These are phyloP conservation scores for Aspergillus aculeatus DNA, from an alignment of 2,329 filamentous ascomycete genomes.

Conservation along the genomic window DNA sequence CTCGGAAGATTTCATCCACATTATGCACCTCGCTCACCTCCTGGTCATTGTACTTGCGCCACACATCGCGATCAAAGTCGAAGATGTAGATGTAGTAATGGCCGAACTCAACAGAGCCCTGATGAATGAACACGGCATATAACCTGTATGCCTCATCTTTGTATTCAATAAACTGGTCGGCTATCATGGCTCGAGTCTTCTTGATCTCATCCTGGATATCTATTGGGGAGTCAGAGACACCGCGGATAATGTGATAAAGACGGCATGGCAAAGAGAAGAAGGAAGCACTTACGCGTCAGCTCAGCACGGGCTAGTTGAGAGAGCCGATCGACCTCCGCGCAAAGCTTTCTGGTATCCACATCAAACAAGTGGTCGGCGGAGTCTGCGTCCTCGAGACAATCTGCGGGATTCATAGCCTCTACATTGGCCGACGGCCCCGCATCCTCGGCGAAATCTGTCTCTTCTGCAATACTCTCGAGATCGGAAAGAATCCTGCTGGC, in stretches of 20 bases:
- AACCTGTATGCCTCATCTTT: slow-evolving; percentile 72
- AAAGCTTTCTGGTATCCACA: slow-evolving; percentile 42
- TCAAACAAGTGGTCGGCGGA: slow-evolving; percentile 41
- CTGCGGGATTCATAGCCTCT: neutral
- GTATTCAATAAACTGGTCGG: slow-evolving; percentile 62
- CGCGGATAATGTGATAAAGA: neutral
- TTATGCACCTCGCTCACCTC: slow-evolving; percentile 68
- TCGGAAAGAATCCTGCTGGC: slow-evolving; percentile 46
- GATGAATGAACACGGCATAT: slow-evolving; percentile 91
- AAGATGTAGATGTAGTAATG: slow-evolving; percentile 98
- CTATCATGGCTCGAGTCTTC: slow-evolving; percentile 50
- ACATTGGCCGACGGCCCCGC: neutral
- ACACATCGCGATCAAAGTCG: slow-evolving; percentile 76
- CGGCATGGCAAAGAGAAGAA: neutral
- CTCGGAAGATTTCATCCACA: slow-evolving; percentile 65
- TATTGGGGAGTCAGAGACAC: slow-evolving; percentile 14
- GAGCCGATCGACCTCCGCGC: slow-evolving; percentile 44
- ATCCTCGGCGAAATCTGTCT: slow-evolving; percentile 32
- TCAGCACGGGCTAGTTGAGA: slow-evolving; percentile 48
- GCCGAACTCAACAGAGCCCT: slow-evolving; percentile 65
- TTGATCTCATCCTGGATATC: slow-evolving; percentile 49
- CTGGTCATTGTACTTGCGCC: slow-evolving; percentile 94
- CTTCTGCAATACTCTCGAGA: slow-evolving; percentile 41
- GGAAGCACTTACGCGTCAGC: slow-evolving; percentile 41
- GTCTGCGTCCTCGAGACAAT: slow-evolving; percentile 20